Conservation (phyloP, 1,139 yeast species). For the Nakaseomyces kungkrabaensis region DNA sequence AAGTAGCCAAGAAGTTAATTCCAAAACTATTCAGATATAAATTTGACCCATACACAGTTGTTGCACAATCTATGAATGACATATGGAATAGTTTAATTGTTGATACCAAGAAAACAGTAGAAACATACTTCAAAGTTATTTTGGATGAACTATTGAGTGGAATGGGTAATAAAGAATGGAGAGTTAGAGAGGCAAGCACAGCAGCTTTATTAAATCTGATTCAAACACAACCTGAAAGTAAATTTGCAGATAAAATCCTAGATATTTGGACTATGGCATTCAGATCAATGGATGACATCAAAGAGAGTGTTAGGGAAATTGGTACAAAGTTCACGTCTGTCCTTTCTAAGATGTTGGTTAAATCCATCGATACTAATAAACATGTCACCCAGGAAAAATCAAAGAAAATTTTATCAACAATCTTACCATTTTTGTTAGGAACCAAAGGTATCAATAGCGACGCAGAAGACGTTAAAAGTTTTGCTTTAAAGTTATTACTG, state of each 20-base stretch:
- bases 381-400: conserved; percentile 39
- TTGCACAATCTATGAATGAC: conserved; percentile 73
- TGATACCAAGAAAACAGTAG: conserved; percentile 50
- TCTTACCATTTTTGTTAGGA: conserved; percentile 76
- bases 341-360: conserved; percentile 54
- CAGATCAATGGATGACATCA: conserved; percentile 86
- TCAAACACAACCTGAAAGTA: conserved; percentile 46
- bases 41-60: conserved; percentile 73
- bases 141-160: conserved; percentile 54
- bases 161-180: conserved; percentile 84
- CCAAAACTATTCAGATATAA: conserved; percentile 78
- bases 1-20: conserved; percentile 50
- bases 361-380: conserved; percentile 34
- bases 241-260: conserved; percentile 46
- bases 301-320: conserved; percentile 82
- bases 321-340: conserved; percentile 62
- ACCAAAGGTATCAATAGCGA: conserved; percentile 71
- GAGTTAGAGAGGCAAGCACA: conserved; percentile 84
- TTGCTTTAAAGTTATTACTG: conserved; percentile 65
- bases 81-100: conserved; percentile 73
- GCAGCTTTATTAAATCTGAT: conserved; percentile 63
- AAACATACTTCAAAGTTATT: conserved; percentile 47
- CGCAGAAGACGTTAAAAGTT: conserved; percentile 73
- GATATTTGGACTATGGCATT: conserved; percentile 83
- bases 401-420: conserved; percentile 42